These are phyloP conservation scores for Phytophthora idaei DNA, from an alignment of 352 stramenopile species.

Conservation along the genomic window DNA sequence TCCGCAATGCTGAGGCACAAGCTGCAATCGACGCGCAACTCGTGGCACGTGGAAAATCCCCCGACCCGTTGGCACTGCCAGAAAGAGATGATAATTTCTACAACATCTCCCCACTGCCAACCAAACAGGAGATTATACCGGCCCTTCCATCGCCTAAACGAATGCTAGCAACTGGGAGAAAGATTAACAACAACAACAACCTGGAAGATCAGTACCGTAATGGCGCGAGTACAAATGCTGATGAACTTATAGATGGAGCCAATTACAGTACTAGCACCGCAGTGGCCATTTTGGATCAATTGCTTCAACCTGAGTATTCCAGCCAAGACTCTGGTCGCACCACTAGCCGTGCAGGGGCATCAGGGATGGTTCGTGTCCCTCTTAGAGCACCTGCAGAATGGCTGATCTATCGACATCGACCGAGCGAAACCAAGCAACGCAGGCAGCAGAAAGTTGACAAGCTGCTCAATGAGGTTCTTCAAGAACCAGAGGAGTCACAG, in stretches of 20 bases:
- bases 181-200: constrained; percentile 21
- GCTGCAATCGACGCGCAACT: constrained; percentile 51
- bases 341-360: constrained; percentile 1
- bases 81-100: constrained; percentile 4
- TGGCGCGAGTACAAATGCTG: constrained; percentile 2
- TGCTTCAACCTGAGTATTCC: constrained; percentile 18
- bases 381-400: constrained; percentile 55
- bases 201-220: constrained; percentile 10
- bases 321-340: constrained; percentile 3
- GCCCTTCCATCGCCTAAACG: background rate
- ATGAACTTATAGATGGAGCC: background rate
- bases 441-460: constrained; percentile 53
- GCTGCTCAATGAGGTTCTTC: constrained; percentile 41
- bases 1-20: constrained; percentile 53
- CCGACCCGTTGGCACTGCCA: background rate
- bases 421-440: constrained; percentile 45
- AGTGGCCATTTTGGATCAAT: constrained; percentile 17
- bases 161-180: background rate
- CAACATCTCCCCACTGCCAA: constrained; percentile 12
- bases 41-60: constrained; percentile 2
- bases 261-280: constrained; percentile 1
- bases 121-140: constrained; percentile 7
- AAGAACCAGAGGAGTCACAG: constrained; percentile 4
- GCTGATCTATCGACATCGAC: constrained; percentile 62
- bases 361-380: constrained; percentile 18